A percentile compares a stretch with the other conserved stretches of the same genome.
Conservation (phyloP, 768 basidiomycete genomes). For the Boletus insuetus region DNA sequence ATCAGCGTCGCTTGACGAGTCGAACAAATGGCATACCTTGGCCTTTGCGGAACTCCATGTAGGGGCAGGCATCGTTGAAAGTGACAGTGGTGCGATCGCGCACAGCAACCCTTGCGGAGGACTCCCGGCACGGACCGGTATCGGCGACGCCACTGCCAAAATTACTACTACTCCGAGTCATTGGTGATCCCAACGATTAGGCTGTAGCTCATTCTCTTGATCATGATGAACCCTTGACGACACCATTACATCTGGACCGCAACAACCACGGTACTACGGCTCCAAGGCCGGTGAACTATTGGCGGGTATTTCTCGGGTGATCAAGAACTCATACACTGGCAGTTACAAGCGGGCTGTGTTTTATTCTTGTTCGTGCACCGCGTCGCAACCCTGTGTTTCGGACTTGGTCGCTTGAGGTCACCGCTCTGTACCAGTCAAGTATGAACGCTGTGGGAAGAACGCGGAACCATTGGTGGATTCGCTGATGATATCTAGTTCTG, state of each 20-base stretch:
- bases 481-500: slow-evolving; percentile 9
- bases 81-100: neutral
- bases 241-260: neutral
- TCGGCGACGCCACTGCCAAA: neutral
- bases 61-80: slow-evolving; percentile 26
- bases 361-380: neutral
- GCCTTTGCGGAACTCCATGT: slow-evolving; percentile 63
- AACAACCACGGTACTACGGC: neutral
- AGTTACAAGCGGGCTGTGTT: neutral
- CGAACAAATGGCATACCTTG: slow-evolving; percentile 37
- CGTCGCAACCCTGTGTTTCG: neutral
- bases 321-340: too few relatives aligned
- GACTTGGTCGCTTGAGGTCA: neutral
- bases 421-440: too few relatives aligned
- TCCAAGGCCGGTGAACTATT: neutral
- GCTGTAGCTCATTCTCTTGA: neutral
- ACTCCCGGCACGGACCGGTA: slow-evolving; percentile 13
- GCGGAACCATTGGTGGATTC: neutral
- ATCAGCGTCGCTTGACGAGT: slow-evolving; percentile 5
- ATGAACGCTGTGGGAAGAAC: neutral
- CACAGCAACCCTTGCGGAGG: slow-evolving; percentile 1
- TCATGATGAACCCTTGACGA: neutral
- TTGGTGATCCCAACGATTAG: neutral
- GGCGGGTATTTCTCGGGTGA: too few relatives aligned
- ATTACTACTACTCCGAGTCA: neutral